Percentiles rank a stretch among this genome's conserved stretches.
Evolutionary conservation across 108 stramenopile genomes (phyloP).

Genomic region (Aurantiochytrium sp.): DNA sequence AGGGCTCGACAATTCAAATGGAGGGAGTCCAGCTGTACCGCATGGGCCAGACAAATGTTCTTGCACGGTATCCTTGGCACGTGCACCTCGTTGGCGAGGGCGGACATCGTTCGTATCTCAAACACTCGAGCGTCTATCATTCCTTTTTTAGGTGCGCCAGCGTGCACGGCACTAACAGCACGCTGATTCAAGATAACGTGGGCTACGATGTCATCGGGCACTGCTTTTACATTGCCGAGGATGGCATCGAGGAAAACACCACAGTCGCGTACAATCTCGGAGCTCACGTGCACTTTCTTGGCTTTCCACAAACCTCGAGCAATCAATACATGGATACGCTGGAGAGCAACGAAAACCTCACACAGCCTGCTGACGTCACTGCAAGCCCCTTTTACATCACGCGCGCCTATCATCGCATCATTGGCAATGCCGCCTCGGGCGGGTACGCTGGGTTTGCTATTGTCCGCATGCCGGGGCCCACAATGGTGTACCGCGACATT

Average conservation of each 20-base stretch:
- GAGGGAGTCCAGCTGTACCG: conserved; percentile 44
- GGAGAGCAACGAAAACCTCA: not conserved
- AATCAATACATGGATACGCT: not conserved
- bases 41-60: conserved; percentile 56
- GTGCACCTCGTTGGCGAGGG: conserved; percentile 36
- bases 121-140: conserved; percentile 36
- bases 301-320: not conserved
- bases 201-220: conserved; percentile 47
- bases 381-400: conserved; percentile 13
- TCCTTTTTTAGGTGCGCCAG: conserved; percentile 50
- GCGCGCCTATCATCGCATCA: not conserved
- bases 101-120: conserved; percentile 39
- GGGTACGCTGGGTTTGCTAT: not conserved
- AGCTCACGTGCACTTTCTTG: conserved; percentile 46
- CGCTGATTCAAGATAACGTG: conserved; percentile 36
- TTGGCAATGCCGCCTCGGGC: conserved; percentile 8
- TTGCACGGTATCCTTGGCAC: conserved; percentile 50
- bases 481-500: not conserved
- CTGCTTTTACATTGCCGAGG: conserved; percentile 50
- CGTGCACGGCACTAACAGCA: conserved; percentile 42
- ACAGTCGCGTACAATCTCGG: conserved; percentile 42
- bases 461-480: not conserved
- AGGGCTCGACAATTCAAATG: conserved; percentile 26
- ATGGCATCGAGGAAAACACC: conserved; percentile 52
- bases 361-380: not conserved